Base-by-base conservation (phyloP, 768 basidiomycete genomes). In the Solioccasus polychromus region DNA sequence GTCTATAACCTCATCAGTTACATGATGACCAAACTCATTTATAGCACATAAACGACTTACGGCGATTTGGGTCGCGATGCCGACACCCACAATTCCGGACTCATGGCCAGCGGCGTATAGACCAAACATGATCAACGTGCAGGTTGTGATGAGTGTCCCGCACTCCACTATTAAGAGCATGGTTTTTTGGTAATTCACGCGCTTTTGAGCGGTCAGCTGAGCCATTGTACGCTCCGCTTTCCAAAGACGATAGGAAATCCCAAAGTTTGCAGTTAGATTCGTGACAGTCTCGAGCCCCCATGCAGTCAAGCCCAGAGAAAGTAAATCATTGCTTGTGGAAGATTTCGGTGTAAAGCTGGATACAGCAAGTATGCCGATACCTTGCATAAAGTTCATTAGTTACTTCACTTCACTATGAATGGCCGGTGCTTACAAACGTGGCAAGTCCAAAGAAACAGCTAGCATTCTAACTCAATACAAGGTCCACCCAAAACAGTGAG, bases 181-280 rank as follows among this genome's bases (percentile, higher is more conserved):
- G 15, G n/a, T 48, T 23, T 42, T 28, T 39, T 26, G 48, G 28
- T 59, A 59, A 29, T 47, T 46, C 7, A 44, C 8, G 3, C 24
- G 44, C 32, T 42, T 42, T 17, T 47, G 50, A 7, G 23, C 10
- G 5, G 44, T 44, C 14, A 59, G 28, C 18, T 29, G 2, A 8
- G 48, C 37, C n/a, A 38, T 41, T 17, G 11, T 31, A 14, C 42
- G 44, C 3, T 42, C 53, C 1, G 43, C 47, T 15, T 34, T 44
- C 53, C 47, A 50, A 28, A 58, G 38, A 36, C 52, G 48, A 31
- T 55, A 55, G 10, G 57, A 48, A 15, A 58, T 58, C 14, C 54
- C 45, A 40, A 48, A 47, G 23, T 51, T 55, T 28, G 53, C 41
- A 14, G 47, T 38, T 3, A 59, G 24, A 15, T 59, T 59, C 9